Evolutionary conservation across 352 stramenopile genomes (phyloP).

Genomic region (Phytophthora syringae): DNA sequence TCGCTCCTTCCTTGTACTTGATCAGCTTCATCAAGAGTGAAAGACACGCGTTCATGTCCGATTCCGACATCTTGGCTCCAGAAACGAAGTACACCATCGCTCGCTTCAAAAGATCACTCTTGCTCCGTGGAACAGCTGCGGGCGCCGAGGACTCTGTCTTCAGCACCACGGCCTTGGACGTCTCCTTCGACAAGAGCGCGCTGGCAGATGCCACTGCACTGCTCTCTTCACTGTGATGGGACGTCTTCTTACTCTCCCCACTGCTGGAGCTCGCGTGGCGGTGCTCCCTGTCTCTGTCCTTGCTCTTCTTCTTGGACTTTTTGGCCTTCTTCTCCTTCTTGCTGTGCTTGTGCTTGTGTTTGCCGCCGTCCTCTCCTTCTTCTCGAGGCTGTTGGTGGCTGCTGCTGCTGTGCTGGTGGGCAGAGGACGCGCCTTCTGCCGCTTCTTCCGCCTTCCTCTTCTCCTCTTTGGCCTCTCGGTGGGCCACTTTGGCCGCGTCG

Average conservation of each 20-base stretch:
- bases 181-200: neutral
- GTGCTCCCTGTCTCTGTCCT: constrained; percentile 61
- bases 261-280: constrained; percentile 42
- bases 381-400: constrained; percentile 31
- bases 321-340: constrained; percentile 80
- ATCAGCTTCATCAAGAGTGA: constrained; percentile 82
- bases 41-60: constrained; percentile 59
- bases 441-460: constrained; percentile 19
- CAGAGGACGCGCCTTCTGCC: constrained; percentile 18
- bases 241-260: constrained; percentile 52
- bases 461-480: constrained; percentile 42
- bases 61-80: constrained; percentile 63
- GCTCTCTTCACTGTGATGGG: constrained; percentile 34
- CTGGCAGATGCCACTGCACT: constrained; percentile 7
- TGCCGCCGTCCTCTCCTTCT: constrained; percentile 39
- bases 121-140: constrained; percentile 18
- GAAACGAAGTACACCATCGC: constrained; percentile 7
- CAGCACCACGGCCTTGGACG: neutral
- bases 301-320: constrained; percentile 78
- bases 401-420: constrained; percentile 14
- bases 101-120: constrained; percentile 35
- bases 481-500: constrained; percentile 34
- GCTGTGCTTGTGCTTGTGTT: constrained; percentile 63
- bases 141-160: neutral
- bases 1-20: constrained; percentile 84